A percentile compares a stretch with the other conserved stretches of the same genome.
phyloP scores from a whole-genome alignment of 257 asterid genomes.

The Solanum habrochaites region DNA sequence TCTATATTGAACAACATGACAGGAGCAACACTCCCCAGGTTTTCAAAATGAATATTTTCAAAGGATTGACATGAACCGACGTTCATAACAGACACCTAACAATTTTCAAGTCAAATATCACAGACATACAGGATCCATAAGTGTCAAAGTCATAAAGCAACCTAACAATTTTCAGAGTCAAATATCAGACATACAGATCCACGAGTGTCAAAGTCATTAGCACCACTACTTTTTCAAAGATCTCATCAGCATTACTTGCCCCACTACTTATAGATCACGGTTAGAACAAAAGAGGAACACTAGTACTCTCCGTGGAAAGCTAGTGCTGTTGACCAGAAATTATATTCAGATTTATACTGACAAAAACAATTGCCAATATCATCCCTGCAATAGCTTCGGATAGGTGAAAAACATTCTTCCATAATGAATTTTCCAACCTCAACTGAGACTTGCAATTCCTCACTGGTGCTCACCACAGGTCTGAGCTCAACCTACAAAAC shows the following conservation, averaged over 20 bases:
- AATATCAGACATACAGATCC: not conserved
- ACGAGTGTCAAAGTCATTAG: not conserved
- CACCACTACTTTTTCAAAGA: not conserved
- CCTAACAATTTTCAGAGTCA: not conserved
- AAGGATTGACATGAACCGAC: not conserved
- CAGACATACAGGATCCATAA: not conserved
- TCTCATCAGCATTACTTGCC: not conserved
- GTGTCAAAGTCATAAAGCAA: not conserved
- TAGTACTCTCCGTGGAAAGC: not conserved
- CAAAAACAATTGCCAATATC: not conserved
- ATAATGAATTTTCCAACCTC: constrained; percentile 49
- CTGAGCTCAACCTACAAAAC: constrained; percentile 66
- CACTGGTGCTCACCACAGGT: constrained; percentile 56
- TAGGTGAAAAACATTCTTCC: not conserved
- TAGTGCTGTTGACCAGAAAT: not conserved
- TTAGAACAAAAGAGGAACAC: not conserved
- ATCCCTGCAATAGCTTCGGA: not conserved
- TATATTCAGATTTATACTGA: not conserved
- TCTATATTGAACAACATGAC: not conserved
- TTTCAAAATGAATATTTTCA: not conserved
- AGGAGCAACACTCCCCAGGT: not conserved
- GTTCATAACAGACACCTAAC: not conserved
- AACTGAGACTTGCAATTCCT: constrained; percentile 64
- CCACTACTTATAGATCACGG: not conserved
- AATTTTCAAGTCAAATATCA: not conserved